phyloP scores from a whole-genome alignment of 768 basidiomycete genomes.

The Chalciporus sphaerocephalus region DNA sequence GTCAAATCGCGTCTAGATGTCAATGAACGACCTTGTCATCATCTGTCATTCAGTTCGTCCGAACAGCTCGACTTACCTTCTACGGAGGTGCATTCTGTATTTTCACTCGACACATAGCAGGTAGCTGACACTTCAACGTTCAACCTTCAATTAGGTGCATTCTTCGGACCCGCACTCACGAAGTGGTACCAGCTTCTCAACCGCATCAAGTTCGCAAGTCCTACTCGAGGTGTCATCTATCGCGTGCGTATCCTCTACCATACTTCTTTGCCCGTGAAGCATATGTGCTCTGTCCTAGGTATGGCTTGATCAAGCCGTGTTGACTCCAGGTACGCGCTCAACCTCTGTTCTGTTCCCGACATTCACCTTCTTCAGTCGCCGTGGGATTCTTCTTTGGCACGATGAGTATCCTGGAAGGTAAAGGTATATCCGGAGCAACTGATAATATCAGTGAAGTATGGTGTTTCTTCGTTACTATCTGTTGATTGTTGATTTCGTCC shows the following conservation, averaged over 20 bases:
- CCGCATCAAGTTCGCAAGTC: conserved; percentile 61
- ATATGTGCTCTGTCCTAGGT: conserved; percentile 42
- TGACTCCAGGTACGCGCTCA: conserved; percentile 55
- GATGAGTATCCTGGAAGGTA: conserved; percentile 80
- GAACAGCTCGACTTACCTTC: conserved; percentile 61
- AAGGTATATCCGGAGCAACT: conserved; percentile 48
- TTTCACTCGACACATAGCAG: neutral
- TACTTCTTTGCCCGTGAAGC: neutral
- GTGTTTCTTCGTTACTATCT: neutral
- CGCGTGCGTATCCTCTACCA: conserved; percentile 41
- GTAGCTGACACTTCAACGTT: neutral
- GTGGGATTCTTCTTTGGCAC: conserved; percentile 62
- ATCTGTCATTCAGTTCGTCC: conserved; percentile 38
- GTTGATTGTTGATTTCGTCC: conserved; percentile 8
- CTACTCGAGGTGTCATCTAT: conserved; percentile 54
- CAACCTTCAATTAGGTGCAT: conserved; percentile 38
- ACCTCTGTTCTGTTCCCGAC: conserved; percentile 3
- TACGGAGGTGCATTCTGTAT: conserved; percentile 55
- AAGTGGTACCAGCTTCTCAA: conserved; percentile 78
- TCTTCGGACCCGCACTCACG: conserved; percentile 81
- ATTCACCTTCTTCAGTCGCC: conserved; percentile 29
- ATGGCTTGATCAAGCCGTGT: conserved; percentile 73
- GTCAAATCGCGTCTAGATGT: neutral
- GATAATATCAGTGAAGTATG: conserved; percentile 40
- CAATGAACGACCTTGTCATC: neutral